A percentile compares a stretch with the other conserved stretches of the same genome.
Evolutionary conservation across 345 rosid species (phyloP).

Genomic region (Eucalyptus albens): DNA sequence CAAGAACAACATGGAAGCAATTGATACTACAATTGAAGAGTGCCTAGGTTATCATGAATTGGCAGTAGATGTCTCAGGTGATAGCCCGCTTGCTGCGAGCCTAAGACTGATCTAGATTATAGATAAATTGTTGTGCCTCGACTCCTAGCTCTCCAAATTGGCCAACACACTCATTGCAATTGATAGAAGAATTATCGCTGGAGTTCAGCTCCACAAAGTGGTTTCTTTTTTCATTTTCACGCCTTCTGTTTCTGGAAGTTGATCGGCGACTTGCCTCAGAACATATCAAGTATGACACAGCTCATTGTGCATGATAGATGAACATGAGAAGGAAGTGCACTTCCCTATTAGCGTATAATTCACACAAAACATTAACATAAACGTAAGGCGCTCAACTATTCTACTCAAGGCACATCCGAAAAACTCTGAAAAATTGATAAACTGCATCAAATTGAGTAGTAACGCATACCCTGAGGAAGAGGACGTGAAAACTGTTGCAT

Average conservation of each 20-base stretch:
- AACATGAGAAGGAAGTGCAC: not conserved
- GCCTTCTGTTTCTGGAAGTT: not conserved
- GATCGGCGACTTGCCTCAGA: not conserved
- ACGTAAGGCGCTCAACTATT: not conserved
- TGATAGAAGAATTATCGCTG: not conserved
- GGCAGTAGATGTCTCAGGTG: not conserved
- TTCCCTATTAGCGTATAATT: not conserved
- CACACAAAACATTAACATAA: not conserved
- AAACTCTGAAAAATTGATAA: not conserved
- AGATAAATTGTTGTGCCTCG: not conserved
- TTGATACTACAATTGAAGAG: not conserved
- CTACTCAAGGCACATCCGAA: not conserved
- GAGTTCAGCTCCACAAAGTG: not conserved
- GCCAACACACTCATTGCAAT: not conserved
- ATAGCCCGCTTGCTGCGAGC: not conserved
- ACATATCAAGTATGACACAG: not conserved
- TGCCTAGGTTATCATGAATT: not conserved
- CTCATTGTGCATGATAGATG: not conserved
- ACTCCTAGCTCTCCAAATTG: not conserved
- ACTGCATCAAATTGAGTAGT: not conserved
- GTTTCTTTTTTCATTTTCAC: not conserved
- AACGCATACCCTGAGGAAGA: conserved; percentile 28
- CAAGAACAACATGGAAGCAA: not conserved
- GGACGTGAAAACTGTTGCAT: conserved; percentile 43
- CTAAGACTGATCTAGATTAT: not conserved